Evolutionary conservation across 169 alveolate species (phyloP), one percentile per base, ranked within the genome.

Genomic region (Plasmodium adleri): DNA sequence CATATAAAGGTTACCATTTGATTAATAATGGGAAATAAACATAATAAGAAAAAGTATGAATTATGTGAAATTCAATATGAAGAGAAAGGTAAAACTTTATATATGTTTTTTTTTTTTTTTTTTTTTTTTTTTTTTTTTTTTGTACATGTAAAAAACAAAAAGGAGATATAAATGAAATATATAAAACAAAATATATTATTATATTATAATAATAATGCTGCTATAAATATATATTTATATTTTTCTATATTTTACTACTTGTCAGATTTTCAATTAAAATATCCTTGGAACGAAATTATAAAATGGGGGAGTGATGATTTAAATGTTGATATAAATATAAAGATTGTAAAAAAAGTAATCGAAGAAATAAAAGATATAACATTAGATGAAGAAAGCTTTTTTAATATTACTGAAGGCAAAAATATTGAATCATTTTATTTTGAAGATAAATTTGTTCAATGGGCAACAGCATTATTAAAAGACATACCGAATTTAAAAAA

Each of bases 281-380:
- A 12, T 43, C 78, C 89, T 4, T 76, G 89, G 89, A 64, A 76
- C 13, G 89, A 76, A 76, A 63, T 76, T 17, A 68, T 76, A 39
- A 64, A 64, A 68, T 76, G 89, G 89, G 89, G 71, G 12, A 49
- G 60, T 56, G 43, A 49, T n/a, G 89, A 76, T 43, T 64, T 76
- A 56, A 64, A 76, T 58, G 74, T 66, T 64, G 64, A 64, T 49
- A 49, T 63, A 58, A 76, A 10, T 22, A 49, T 76, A n/a, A 39
- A 8, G 47, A 68, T 13, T 1, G 66, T 76, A 39, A 10, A 76
- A 45, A 76, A 64, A 13, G 66, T 70, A 64, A 76, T 76, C n/a
- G 89, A 76, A 76, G 75, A 76, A 64, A 76, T 76, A 63, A 76
- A 76, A 50, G 89, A 76, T 45, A 76, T 76, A 64, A 76, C 89